Percentiles rank a stretch among this genome's conserved stretches.
Conservation (phyloP, 345 rosid genomes). For the Euphorbia peplus region DNA sequence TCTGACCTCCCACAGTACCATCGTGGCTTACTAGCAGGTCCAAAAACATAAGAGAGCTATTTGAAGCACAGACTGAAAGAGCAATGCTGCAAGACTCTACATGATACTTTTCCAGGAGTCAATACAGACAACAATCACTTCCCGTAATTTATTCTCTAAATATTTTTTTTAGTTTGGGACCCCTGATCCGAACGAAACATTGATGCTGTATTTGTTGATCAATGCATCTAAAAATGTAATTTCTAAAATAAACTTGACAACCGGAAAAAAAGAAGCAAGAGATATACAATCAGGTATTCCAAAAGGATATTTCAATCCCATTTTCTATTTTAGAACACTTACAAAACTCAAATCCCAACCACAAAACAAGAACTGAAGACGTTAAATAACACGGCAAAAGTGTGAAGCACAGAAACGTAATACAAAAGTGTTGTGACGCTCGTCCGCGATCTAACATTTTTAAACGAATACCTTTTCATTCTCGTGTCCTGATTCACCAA, state of each 20-base stretch:
- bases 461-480: constrained; percentile 72
- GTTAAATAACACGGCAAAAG: neutral
- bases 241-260: neutral
- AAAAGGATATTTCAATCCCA: neutral
- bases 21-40: neutral
- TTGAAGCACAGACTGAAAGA: neutral
- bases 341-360: neutral
- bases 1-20: neutral
- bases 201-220: neutral
- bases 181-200: neutral
- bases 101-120: neutral
- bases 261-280: neutral
- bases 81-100: neutral
- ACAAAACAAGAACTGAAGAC: neutral
- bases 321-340: neutral
- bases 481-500: constrained; percentile 99
- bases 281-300: neutral
- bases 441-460: neutral
- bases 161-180: neutral
- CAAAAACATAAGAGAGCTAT: neutral
- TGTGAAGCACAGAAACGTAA: neutral
- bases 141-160: neutral
- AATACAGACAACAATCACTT: neutral
- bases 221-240: neutral
- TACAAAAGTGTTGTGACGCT: neutral